These are phyloP conservation scores for Barnettozyma botsteinii DNA, from an alignment of 805 yeast species.

Conservation along the genomic window DNA sequence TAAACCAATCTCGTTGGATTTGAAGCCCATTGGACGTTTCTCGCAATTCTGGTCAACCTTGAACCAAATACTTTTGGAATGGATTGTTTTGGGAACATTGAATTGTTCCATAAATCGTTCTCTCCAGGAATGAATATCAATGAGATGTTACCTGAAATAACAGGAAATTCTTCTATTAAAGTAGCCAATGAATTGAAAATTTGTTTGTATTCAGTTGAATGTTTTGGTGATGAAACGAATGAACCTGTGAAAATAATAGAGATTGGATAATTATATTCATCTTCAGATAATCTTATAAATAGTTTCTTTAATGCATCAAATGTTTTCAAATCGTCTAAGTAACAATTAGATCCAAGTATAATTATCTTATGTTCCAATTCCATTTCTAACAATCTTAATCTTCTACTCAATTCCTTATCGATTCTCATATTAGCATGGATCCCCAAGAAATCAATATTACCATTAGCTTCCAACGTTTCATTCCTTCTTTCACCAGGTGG, in stretches of 20 bases:
- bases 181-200: conserved; percentile 71
- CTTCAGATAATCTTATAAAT: conserved; percentile 47
- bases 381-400: conserved; percentile 52
- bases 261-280: conserved; percentile 47
- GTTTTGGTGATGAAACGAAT: conserved; percentile 62
- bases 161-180: conserved; percentile 53
- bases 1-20: conserved; percentile 80
- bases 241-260: conserved; percentile 81
- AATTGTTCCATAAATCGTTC: conserved; percentile 90
- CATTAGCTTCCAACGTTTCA: conserved; percentile 61
- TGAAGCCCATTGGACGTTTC: conserved; percentile 52
- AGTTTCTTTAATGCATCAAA: conserved; percentile 63
- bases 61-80: conserved; percentile 70
- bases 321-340: conserved; percentile 52
- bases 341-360: conserved; percentile 70
- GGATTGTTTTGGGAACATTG: conserved; percentile 67
- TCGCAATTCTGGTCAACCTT: conserved; percentile 54
- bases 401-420: conserved; percentile 51
- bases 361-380: conserved; percentile 56
- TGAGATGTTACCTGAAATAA: conserved; percentile 45
- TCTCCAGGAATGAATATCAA: conserved; percentile 80
- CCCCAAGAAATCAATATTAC: conserved; percentile 67
- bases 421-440: conserved; percentile 47
- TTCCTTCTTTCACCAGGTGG: conserved; percentile 84
- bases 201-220: conserved; percentile 52